phyloP scores from a whole-genome alignment of 495 filamentous ascomycete genomes.

The Penicillium arizonense region DNA sequence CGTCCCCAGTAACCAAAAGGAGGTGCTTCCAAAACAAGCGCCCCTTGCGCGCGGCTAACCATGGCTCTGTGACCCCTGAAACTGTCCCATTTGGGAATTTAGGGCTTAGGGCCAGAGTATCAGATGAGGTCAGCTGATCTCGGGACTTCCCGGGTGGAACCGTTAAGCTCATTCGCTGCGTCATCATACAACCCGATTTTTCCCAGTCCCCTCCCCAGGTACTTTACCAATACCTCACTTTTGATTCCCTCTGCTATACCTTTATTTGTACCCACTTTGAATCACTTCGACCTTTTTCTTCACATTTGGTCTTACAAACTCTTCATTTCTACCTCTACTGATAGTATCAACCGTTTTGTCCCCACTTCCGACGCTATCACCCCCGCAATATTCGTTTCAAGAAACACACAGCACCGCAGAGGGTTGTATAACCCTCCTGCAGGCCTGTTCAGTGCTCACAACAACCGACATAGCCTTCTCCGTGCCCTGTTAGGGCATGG shows the following conservation, averaged over 20 bases:
- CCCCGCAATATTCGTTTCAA: constrained; percentile 15
- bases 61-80: constrained; percentile 19
- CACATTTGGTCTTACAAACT: neutral
- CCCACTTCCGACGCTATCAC: constrained; percentile 22
- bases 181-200: constrained; percentile 14
- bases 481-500: constrained; percentile 40
- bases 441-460: constrained; percentile 17
- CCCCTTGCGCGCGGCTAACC: constrained; percentile 45
- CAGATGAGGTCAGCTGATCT: too few species aligned
- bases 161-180: constrained; percentile 6
- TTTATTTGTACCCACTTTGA: constrained; percentile 4
- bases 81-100: constrained; percentile 3
- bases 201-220: neutral
- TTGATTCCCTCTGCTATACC: constrained; percentile 10
- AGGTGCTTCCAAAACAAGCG: constrained; percentile 38
- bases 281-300: neutral
- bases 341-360: constrained; percentile 3
- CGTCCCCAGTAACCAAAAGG: constrained; percentile 33
- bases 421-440: constrained; percentile 27
- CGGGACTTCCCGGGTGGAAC: too few species aligned
- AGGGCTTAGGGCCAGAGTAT: constrained; percentile 15
- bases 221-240: constrained; percentile 18
- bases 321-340: too few species aligned
- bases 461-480: constrained; percentile 11
- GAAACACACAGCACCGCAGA: constrained; percentile 12